Evolutionary conservation across 768 basidiomycete genomes (phyloP).

Genomic region (Lactifluus piperatus): DNA sequence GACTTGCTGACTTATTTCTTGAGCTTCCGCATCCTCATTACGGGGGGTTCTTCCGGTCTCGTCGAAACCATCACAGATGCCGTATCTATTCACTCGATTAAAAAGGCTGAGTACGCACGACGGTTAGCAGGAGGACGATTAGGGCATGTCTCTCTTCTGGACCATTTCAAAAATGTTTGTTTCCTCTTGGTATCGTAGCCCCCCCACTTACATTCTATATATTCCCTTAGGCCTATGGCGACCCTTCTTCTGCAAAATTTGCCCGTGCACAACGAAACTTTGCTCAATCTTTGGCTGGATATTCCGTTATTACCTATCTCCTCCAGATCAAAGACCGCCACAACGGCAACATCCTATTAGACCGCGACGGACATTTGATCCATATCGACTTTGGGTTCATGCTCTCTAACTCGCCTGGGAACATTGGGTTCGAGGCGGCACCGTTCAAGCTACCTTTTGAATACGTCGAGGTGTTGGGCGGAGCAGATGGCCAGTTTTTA

Average conservation of each 20-base stretch:
- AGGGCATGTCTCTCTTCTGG: slow-evolving; percentile 81
- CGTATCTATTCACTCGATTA: slow-evolving; percentile 97
- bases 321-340: slow-evolving; percentile 98
- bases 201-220: not conserved
- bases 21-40: slow-evolving; percentile 96
- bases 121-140: slow-evolving; percentile 71
- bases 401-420: slow-evolving; percentile 92
- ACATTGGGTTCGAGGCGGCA: slow-evolving; percentile 98
- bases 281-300: slow-evolving; percentile 93
- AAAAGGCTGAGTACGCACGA: slow-evolving; percentile 96
- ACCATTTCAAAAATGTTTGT: slow-evolving; percentile 83
- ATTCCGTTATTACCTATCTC: slow-evolving; percentile 92
- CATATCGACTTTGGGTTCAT: slow-evolving; percentile 99
- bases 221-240: slow-evolving; percentile 69
- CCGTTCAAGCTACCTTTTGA: slow-evolving; percentile 95
- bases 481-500: slow-evolving; percentile 65
- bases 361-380: slow-evolving; percentile 89
- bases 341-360: slow-evolving; percentile 95
- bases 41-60: slow-evolving; percentile 84
- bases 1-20: not conserved
- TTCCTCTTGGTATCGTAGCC: not conserved
- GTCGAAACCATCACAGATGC: slow-evolving; percentile 99
- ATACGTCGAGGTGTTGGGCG: slow-evolving; percentile 94
- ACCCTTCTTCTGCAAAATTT: slow-evolving; percentile 80
- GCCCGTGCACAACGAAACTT: slow-evolving; percentile 89